Percentiles rank a stretch among this genome's conserved stretches.
Conservation (phyloP, 495 filamentous ascomycete genomes). For the Polyplosphaeria fusca region DNA sequence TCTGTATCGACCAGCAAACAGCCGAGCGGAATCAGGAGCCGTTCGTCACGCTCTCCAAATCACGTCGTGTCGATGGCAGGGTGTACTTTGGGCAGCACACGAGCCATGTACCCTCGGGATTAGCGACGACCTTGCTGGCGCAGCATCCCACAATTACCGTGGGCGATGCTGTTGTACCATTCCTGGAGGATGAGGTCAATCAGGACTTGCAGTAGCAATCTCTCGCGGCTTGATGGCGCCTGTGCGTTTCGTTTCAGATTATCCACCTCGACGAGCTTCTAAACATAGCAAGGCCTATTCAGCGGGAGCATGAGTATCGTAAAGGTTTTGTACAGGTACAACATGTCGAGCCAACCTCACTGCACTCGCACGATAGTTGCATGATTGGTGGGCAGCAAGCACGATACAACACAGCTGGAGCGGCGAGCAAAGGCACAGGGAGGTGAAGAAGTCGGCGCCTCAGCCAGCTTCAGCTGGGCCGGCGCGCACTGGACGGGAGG, state of each 20-base stretch:
- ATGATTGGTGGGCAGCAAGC: too few relatives aligned
- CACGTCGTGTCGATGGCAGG: slow-evolving; percentile 72
- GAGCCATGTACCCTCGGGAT: slow-evolving; percentile 42
- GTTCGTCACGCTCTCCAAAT: slow-evolving; percentile 83
- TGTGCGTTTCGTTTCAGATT: slow-evolving; percentile 23
- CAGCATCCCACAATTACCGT: slow-evolving; percentile 55
- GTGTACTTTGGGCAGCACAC: slow-evolving; percentile 81
- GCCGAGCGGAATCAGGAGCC: slow-evolving; percentile 77
- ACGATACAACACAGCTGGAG: not conserved
- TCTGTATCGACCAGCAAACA: slow-evolving; percentile 85
- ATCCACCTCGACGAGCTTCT: slow-evolving; percentile 6
- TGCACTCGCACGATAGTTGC: too few relatives aligned
- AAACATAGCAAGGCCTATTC: slow-evolving; percentile 21
- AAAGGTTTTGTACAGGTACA: slow-evolving; percentile 3
- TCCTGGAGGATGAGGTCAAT: slow-evolving; percentile 24
- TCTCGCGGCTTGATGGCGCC: slow-evolving; percentile 28
- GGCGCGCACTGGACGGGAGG: slow-evolving; percentile 21
- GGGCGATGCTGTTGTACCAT: slow-evolving; percentile 52
- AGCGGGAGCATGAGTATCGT: slow-evolving; percentile 3
- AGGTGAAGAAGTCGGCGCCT: slow-evolving; percentile 20
- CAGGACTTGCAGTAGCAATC: slow-evolving; percentile 7
- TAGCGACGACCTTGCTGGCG: slow-evolving; percentile 13
- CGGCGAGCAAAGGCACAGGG: slow-evolving; percentile 9
- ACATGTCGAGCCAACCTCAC: too few relatives aligned
- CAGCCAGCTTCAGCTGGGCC: slow-evolving; percentile 11